Conservation (phyloP, 352 stramenopile species). For the Phytophthora meadii region DNA sequence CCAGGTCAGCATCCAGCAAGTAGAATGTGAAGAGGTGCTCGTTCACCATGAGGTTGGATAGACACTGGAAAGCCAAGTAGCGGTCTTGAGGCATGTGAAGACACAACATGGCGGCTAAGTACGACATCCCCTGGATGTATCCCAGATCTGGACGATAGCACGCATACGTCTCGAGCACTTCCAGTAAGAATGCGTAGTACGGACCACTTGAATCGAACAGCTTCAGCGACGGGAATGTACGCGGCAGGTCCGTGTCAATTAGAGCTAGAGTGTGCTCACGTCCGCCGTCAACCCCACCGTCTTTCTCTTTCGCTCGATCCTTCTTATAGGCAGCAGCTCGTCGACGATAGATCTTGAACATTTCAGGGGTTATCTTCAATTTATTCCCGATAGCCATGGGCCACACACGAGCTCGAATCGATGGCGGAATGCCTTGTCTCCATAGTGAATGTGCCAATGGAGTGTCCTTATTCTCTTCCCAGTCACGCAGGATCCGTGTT, state of each 20-base stretch:
- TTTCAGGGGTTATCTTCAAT: constrained; percentile 86
- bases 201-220: constrained; percentile 79
- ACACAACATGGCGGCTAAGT: constrained; percentile 85
- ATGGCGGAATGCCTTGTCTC: constrained; percentile 84
- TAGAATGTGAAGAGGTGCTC: constrained; percentile 92
- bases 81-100: constrained; percentile 87
- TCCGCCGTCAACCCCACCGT: constrained; percentile 44
- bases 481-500: constrained; percentile 78
- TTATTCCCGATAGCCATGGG: constrained; percentile 87
- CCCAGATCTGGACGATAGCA: constrained; percentile 88
- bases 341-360: constrained; percentile 86
- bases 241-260: constrained; percentile 88
- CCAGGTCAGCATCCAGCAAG: constrained; percentile 80
- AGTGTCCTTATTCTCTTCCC: constrained; percentile 80
- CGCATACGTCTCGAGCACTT: constrained; percentile 88
- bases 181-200: constrained; percentile 78
- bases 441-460: constrained; percentile 79
- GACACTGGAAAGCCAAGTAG: constrained; percentile 85
- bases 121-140: constrained; percentile 92
- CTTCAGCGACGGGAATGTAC: constrained; percentile 84
- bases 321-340: constrained; percentile 70
- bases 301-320: constrained; percentile 42
- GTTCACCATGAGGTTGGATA: constrained; percentile 89
- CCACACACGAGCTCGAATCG: constrained; percentile 83
- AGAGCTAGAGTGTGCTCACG: constrained; percentile 82